Base-by-base conservation (phyloP, 768 basidiomycete species). In the Boletellus sp. region DNA sequence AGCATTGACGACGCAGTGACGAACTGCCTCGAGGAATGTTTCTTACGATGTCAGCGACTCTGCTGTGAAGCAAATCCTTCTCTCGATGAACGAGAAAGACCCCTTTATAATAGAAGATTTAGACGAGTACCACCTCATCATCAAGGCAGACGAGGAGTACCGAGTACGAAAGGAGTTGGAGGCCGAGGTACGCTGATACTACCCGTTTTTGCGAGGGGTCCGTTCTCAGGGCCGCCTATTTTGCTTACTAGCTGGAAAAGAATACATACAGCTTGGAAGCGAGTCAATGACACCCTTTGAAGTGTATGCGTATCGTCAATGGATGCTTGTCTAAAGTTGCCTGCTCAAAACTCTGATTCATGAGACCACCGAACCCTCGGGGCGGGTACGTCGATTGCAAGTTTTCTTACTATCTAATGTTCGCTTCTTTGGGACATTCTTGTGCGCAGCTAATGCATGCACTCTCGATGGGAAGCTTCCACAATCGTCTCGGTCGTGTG, bases 81-180 rank as follows among this genome's bases (percentile, higher is more conserved):
- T 91, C 45, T 72, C 81, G 31, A 81, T 93, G 84, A 88, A 93
- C 63, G 87, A 92, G 61, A 84, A 78, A 61, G 74, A 80, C 9
- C 79, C 75, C 47, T 94, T 94, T 65, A 84, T 94, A 54, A 88
- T 94, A 52, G 87, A 92, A 58, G 91, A 94, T 59, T 66, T 94
- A 22, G 91, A 93, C 62, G 88, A 91, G 57, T 78, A 81, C 53
- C 89, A 92, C 68, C 60, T 94, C 2, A 81, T 93, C 46, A 86
- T 93, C 65, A 87, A 87, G 60, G 84, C 85, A 2, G 91, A 93
- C 50, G 82, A 85, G 53, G 86, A 92, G 63, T 86, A 83, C 57
- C 72, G 81, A 22, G 85, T 93, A 6, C 70, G 83, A 53, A 78
- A 72, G 56, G 84, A 87, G 56, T 72, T 93, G 28, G 90, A 91